These are phyloP conservation scores for Gelatoporia subvermispora DNA, from an alignment of 768 basidiomycete genomes.

Conservation along the genomic window DNA sequence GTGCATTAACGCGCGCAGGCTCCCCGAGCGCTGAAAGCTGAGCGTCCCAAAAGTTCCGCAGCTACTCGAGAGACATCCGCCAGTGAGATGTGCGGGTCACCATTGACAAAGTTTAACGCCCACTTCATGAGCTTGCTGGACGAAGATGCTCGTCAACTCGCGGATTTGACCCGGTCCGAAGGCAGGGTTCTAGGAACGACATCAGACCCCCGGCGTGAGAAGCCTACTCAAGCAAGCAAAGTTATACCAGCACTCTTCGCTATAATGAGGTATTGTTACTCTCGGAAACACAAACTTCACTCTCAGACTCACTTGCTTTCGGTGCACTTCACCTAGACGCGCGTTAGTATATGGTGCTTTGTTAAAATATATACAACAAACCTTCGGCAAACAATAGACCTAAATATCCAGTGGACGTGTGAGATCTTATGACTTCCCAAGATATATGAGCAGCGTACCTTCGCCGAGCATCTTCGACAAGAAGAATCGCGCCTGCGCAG, in stretches of 20 bases:
- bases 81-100: no score
- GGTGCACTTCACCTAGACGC: no score
- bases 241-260: no score
- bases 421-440: neutral
- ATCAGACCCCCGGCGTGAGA: no score
- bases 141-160: constrained; percentile 50
- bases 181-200: constrained; percentile 48
- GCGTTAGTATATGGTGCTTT: no score
- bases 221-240: no score
- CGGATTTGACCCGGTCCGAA: constrained; percentile 59
- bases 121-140: constrained; percentile 51
- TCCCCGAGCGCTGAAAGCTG: constrained; percentile 23
- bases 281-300: no score
- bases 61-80: constrained; percentile 3
- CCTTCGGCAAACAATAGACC: constrained; percentile 46
- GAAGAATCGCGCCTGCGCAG: constrained; percentile 32
- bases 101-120: neutral
- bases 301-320: no score
- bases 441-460: constrained; percentile 19
- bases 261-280: no score
- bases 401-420: constrained; percentile 12
- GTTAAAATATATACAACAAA: neutral
- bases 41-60: constrained; percentile 13
- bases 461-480: constrained; percentile 40
- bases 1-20: constrained; percentile 24